A percentile compares a stretch with the other conserved stretches of the same genome.
These are phyloP conservation scores for Leptodontidium sp. DNA, from an alignment of 2,329 filamentous ascomycete species.

Conservation along the genomic window DNA sequence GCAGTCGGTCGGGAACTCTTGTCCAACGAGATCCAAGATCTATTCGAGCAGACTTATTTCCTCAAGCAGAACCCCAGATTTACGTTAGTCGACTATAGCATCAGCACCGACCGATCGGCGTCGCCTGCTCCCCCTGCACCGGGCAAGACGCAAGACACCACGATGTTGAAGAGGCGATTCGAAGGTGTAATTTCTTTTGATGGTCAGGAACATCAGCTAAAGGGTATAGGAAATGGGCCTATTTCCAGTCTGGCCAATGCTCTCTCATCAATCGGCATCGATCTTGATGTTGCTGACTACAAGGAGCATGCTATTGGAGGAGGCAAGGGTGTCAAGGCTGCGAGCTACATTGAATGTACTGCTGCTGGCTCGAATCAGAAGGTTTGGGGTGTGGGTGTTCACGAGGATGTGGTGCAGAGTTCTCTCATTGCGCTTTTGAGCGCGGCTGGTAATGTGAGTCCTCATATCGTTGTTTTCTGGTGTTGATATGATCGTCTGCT, in stretches of 20 bases:
- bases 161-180: slow-evolving; percentile 82
- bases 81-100: slow-evolving; percentile 88
- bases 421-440: slow-evolving; percentile 86
- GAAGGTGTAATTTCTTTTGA: slow-evolving; percentile 86
- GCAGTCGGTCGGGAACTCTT: slow-evolving; percentile 83
- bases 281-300: slow-evolving; percentile 92
- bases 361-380: slow-evolving; percentile 70
- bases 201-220: slow-evolving; percentile 78
- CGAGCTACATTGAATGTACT: slow-evolving; percentile 91
- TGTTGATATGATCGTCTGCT: slow-evolving; percentile 12
- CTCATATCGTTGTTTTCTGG: slow-evolving; percentile 10
- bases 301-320: slow-evolving; percentile 93
- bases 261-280: slow-evolving; percentile 78
- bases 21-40: slow-evolving; percentile 80
- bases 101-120: slow-evolving; percentile 80
- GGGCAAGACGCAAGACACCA: slow-evolving; percentile 78
- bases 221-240: slow-evolving; percentile 86
- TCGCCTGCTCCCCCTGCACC: slow-evolving; percentile 74
- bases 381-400: slow-evolving; percentile 91
- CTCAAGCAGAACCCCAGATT: slow-evolving; percentile 86
- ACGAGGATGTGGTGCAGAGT: slow-evolving; percentile 91
- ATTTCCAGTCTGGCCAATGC: slow-evolving; percentile 89
- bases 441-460: slow-evolving; percentile 84
- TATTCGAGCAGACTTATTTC: slow-evolving; percentile 92
- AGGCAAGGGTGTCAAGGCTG: slow-evolving; percentile 87